These are phyloP conservation scores for Jamesozyma lodderae DNA, from an alignment of 805 yeast species.

Conservation along the genomic window DNA sequence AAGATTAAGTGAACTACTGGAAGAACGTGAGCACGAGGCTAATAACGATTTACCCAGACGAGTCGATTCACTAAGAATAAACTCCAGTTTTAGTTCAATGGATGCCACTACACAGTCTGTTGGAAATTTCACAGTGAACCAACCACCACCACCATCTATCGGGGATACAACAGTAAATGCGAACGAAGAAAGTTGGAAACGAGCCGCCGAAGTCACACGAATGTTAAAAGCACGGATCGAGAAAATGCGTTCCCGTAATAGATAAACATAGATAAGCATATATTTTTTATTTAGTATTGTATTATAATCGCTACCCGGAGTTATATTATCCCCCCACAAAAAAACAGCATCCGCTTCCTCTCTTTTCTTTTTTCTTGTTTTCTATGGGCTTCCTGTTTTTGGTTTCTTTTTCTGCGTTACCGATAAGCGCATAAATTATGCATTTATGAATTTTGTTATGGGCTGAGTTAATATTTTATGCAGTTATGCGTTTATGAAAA, in stretches of 20 bases:
- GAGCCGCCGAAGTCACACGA: constrained; percentile 83
- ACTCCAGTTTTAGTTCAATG: constrained; percentile 8
- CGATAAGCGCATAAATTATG: not conserved
- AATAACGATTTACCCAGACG: constrained; percentile 26
- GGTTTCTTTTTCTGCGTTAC: not conserved
- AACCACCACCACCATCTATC: not conserved
- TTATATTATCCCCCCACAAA: not conserved
- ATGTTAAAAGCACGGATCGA: constrained; percentile 82
- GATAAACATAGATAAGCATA: not conserved
- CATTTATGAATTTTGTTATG: not conserved
- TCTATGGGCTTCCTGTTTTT: not conserved
- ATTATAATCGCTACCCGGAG: not conserved
- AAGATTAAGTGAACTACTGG: constrained; percentile 13
- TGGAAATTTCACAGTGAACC: not conserved
- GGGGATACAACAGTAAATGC: not conserved
- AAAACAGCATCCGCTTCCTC: not conserved
- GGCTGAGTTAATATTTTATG: constrained; percentile 1
- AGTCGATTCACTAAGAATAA: constrained; percentile 22
- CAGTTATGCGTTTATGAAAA: constrained; percentile 1
- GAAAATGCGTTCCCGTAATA: constrained; percentile 66
- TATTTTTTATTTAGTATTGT: not conserved
- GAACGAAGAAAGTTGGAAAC: constrained; percentile 70
- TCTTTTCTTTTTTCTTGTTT: not conserved
- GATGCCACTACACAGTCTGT: constrained; percentile 18
- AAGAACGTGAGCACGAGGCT: constrained; percentile 2